phyloP scores from a whole-genome alignment of 805 yeast genomes.

The Yamadazyma endophytica region DNA sequence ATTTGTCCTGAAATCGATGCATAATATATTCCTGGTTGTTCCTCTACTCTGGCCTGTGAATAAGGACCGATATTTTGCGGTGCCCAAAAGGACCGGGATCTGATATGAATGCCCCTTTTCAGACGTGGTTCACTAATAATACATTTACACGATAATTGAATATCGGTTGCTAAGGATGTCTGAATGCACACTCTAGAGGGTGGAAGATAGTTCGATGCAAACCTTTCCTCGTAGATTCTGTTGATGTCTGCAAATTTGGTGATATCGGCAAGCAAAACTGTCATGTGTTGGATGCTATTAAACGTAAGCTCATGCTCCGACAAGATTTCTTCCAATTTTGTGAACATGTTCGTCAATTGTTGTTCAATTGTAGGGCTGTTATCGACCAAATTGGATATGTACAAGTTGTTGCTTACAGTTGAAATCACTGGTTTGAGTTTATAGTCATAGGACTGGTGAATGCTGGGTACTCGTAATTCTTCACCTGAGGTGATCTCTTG shows the following conservation, averaged over 20 bases:
- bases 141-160: constrained; percentile 59
- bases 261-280: constrained; percentile 65
- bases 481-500: background rate
- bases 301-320: constrained; percentile 24
- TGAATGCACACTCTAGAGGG: constrained; percentile 89
- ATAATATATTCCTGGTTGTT: constrained; percentile 32
- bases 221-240: constrained; percentile 51
- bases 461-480: background rate
- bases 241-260: constrained; percentile 59
- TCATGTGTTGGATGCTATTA: constrained; percentile 53
- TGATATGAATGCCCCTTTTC: constrained; percentile 80
- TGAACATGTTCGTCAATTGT: constrained; percentile 51
- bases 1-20: constrained; percentile 86
- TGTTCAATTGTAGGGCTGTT: constrained; percentile 14
- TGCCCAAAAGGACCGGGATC: constrained; percentile 95
- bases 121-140: constrained; percentile 28
- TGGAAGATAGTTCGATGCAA: constrained; percentile 58
- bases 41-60: constrained; percentile 71
- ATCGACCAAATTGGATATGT: constrained; percentile 27
- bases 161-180: constrained; percentile 39
- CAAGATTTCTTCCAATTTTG: constrained; percentile 35
- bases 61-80: constrained; percentile 98
- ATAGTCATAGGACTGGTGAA: background rate
- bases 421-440: constrained; percentile 1
- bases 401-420: constrained; percentile 9